Base-by-base conservation (phyloP, 192 early-diverging fungal genomes). In the Kickxella alabastrina region DNA sequence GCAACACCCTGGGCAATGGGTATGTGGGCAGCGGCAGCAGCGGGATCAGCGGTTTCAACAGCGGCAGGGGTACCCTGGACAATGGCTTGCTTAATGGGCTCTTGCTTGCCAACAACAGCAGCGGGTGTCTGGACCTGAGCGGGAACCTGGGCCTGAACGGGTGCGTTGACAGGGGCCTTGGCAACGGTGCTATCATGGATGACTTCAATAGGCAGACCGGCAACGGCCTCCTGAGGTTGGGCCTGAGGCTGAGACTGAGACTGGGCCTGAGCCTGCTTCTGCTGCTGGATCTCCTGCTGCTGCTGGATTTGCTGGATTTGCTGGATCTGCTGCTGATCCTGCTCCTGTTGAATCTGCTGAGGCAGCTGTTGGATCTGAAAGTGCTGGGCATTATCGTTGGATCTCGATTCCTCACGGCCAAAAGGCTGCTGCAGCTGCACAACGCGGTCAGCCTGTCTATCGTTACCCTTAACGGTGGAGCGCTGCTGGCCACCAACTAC, bases 361-460 rank as follows among this genome's bases (percentile, higher is more conserved):
- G 32, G 53, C 6, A 15, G 14, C 58, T 54, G 39, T 41, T 54
- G 39, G 13, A 9, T 2, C 41, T 54, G 24, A 14, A 4, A 15
- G 36, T 15, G 9, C 12, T 12, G 21, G 24, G 51, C 53, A 15
- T 25, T 36, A 10, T 29, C 40, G 35, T 59, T 21, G 17, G 37
- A 40, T 4, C 35, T 42, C 6, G 45, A 34, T 18, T 49, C 47
- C 10, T 49, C 47, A 12, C 18, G 15, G 2, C 22, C 52, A 28
- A 54, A 10, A 14, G 56, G 63, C 63, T 59, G 55, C 45, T 53
- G 47, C 34, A 49, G 34, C 47, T 49, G 19, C 17, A 49, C 23
- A 12, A 49, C 47, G 2, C 47, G 17, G 19, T 49, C 47, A 2
- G 47, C 29, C 32, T 49, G 47, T 12, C 47, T 32, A 4, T 21